phyloP scores from a whole-genome alignment of 768 basidiomycete genomes.

The Amanita molliuscula region DNA sequence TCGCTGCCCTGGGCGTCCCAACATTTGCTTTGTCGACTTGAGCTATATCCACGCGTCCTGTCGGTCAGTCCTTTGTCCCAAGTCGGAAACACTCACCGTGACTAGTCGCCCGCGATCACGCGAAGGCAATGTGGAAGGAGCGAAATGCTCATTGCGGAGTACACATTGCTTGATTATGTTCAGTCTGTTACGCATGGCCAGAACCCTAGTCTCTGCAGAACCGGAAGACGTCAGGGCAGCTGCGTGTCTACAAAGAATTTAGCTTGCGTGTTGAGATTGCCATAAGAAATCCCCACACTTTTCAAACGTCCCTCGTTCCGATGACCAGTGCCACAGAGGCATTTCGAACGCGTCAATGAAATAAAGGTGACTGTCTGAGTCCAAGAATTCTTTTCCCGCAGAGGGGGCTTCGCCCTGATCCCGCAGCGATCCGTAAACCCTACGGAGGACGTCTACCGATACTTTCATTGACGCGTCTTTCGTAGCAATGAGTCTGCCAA shows the following conservation, averaged over 20 bases:
- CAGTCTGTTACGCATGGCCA: conserved; percentile 74
- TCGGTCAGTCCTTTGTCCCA: neutral
- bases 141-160: conserved; percentile 94
- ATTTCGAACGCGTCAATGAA: conserved; percentile 91
- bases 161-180: conserved; percentile 91
- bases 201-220: conserved; percentile 71
- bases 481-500: neutral
- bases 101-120: conserved; percentile 81
- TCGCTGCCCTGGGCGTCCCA: conserved; percentile 81
- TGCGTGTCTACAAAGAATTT: conserved; percentile 30
- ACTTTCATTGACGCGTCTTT: conserved; percentile 80
- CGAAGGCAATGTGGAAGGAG: conserved; percentile 87
- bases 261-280: neutral
- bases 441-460: conserved; percentile 48
- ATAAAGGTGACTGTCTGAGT: conserved; percentile 73
- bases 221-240: conserved; percentile 64
- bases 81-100: conserved; percentile 43
- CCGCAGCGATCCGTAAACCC: conserved; percentile 71
- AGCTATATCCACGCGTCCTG: conserved; percentile 37
- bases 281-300: conserved; percentile 37
- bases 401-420: conserved; percentile 43
- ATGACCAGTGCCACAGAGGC: conserved; percentile 90
- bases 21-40: conserved; percentile 90
- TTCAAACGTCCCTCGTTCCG: conserved; percentile 79
- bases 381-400: conserved; percentile 53